These are phyloP conservation scores for Populus tomentosa DNA, from an alignment of 441 rosid genomes.

Conservation along the genomic window DNA sequence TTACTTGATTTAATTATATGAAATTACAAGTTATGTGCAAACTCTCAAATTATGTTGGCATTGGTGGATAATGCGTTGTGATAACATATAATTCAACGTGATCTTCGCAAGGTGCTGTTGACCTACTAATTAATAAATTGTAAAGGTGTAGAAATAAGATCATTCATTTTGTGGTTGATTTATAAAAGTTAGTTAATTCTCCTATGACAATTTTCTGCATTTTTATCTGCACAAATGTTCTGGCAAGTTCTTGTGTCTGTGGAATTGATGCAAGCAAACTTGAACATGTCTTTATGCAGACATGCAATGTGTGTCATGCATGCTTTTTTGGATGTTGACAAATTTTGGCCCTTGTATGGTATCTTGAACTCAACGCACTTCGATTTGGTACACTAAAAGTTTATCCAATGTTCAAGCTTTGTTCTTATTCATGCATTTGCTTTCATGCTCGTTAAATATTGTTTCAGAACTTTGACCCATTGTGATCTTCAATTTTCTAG, in stretches of 20 bases:
- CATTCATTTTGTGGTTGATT: not conserved
- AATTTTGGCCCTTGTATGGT: not conserved
- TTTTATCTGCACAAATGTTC: not conserved
- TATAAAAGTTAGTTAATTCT: not conserved
- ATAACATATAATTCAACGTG: not conserved
- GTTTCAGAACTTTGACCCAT: not conserved
- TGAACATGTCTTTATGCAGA: not conserved
- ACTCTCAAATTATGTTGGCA: not conserved
- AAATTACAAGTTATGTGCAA: no score
- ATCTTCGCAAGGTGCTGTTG: not conserved
- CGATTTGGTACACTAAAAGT: not conserved
- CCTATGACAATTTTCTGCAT: not conserved
- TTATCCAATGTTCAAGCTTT: not conserved
- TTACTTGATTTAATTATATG: not conserved
- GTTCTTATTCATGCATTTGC: not conserved
- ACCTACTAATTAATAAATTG: not conserved
- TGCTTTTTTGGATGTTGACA: not conserved
- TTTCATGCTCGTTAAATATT: not conserved
- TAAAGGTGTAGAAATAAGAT: not conserved
- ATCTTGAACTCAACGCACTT: not conserved
- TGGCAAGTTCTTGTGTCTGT: not conserved
- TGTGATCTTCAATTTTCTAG: conserved; percentile 28
- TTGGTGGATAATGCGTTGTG: not conserved
- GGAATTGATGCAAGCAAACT: not conserved
- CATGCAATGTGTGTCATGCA: not conserved